A percentile compares a stretch with the other conserved stretches of the same genome.
Evolutionary conservation across 2,329 filamentous ascomycete species (phyloP).

Genomic region (Penicillium sp.): DNA sequence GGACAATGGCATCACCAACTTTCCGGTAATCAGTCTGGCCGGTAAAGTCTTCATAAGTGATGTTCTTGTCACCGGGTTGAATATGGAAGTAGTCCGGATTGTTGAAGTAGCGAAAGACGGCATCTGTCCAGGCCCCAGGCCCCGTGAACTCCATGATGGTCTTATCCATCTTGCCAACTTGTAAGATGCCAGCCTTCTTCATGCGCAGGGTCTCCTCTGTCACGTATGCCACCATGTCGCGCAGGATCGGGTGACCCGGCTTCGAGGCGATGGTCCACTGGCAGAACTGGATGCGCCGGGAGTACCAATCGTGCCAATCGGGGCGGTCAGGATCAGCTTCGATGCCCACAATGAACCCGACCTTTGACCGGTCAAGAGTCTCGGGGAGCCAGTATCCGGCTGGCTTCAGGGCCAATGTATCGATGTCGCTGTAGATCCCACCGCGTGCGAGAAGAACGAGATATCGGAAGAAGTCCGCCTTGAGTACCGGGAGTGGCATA

Average conservation of each 20-base stretch:
- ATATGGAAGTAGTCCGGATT: slow-evolving; percentile 85
- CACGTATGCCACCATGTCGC: slow-evolving; percentile 82
- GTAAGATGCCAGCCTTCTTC: slow-evolving; percentile 66
- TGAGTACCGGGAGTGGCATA: slow-evolving; percentile 70
- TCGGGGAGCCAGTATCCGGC: slow-evolving; percentile 84
- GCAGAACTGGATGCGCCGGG: slow-evolving; percentile 92
- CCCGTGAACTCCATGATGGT: slow-evolving; percentile 91
- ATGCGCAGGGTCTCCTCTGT: slow-evolving; percentile 74
- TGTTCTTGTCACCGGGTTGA: slow-evolving; percentile 61
- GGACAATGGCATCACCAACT: slow-evolving; percentile 85
- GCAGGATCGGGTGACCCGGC: slow-evolving; percentile 85
- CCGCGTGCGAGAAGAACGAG: slow-evolving; percentile 72
- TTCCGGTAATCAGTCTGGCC: slow-evolving; percentile 79
- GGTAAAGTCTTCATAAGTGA: slow-evolving; percentile 86
- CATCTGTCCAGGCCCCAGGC: slow-evolving; percentile 90
- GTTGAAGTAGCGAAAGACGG: slow-evolving; percentile 90
- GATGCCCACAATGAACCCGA: slow-evolving; percentile 89
- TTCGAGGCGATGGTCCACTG: slow-evolving; percentile 99
- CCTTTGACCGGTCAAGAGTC: slow-evolving; percentile 68
- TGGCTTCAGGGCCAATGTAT: slow-evolving; percentile 79
- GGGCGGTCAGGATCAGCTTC: slow-evolving; percentile 91
- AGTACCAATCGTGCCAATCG: slow-evolving; percentile 96
- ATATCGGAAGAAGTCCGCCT: slow-evolving; percentile 76
- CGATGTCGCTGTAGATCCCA: slow-evolving; percentile 87
- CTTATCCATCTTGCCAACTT: slow-evolving; percentile 60